Evolutionary conservation across 208 protist species (phyloP).

Genomic region (Trypanosoma cruzi): DNA sequence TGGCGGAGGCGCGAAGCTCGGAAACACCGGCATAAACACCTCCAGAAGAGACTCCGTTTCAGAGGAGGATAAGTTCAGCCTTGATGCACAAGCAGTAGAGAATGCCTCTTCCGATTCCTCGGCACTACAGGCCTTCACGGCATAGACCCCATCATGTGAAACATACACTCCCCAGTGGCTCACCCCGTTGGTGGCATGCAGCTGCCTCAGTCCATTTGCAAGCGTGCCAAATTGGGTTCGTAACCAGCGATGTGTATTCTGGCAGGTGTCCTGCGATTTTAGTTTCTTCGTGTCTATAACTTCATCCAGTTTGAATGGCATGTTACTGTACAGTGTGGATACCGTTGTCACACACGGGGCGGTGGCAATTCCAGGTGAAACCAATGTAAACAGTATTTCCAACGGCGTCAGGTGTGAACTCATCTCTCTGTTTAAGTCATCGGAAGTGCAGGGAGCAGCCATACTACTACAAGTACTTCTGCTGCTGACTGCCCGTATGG

Average conservation of each 20-base stretch:
- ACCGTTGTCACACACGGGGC: constrained; percentile 27
- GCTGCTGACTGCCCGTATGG: neutral
- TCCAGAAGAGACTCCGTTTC: constrained; percentile 27
- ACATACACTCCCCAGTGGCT: constrained; percentile 41
- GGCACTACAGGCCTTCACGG: constrained; percentile 33
- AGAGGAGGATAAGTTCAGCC: neutral
- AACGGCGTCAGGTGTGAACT: neutral
- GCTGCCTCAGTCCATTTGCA: constrained; percentile 8
- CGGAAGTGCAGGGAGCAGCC: neutral
- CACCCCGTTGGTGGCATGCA: constrained; percentile 18
- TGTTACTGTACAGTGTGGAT: constrained; percentile 5
- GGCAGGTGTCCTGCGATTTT: neutral
- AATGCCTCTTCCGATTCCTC: constrained; percentile 35
- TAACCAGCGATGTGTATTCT: constrained; percentile 23
- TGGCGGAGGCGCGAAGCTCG: constrained; percentile 37
- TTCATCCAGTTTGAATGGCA: constrained; percentile 5
- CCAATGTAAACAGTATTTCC: constrained; percentile 21
- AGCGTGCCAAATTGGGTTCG: constrained; percentile 29
- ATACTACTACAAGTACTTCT: neutral
- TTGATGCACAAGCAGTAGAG: neutral
- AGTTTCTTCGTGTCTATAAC: neutral
- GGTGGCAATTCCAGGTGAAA: constrained; percentile 15
- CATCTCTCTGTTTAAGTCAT: neutral
- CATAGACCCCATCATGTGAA: constrained; percentile 27
- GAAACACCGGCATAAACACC: constrained; percentile 18